phyloP scores from a whole-genome alignment of 345 rosid species.

The Lepidium didymum region DNA sequence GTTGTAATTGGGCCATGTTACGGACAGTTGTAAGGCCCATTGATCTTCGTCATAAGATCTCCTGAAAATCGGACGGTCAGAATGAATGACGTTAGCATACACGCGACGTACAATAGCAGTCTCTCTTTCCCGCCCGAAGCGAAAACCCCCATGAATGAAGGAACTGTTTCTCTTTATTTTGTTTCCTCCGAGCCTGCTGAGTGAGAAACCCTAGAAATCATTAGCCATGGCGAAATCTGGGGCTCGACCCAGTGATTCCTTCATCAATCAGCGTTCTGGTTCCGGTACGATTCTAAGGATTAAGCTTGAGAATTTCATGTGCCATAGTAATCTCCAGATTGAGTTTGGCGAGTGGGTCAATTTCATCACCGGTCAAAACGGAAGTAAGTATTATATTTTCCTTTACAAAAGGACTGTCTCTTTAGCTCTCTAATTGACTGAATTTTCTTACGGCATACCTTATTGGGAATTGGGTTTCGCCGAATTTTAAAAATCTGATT shows the following conservation, averaged over 20 bases:
- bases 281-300: conserved; percentile 66
- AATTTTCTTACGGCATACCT: neutral
- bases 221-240: conserved; percentile 44
- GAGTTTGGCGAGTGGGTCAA: conserved; percentile 86
- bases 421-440: neutral
- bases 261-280: conserved; percentile 37
- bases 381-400: conserved; percentile 44
- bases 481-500: neutral
- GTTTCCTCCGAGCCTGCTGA: neutral
- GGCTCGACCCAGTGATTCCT: conserved; percentile 15
- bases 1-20: neutral
- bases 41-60: neutral
- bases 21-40: neutral
- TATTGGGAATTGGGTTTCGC: neutral
- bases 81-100: neutral
- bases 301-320: conserved; percentile 87
- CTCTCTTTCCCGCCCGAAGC: conserved; percentile 22
- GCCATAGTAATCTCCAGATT: conserved; percentile 70
- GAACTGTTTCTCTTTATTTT: neutral
- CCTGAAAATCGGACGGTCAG: neutral
- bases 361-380: conserved; percentile 95
- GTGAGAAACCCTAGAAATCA: conserved; percentile 4
- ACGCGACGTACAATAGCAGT: neutral
- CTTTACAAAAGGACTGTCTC: neutral
- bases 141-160: neutral